Evolutionary conservation across 2,329 filamentous ascomycete genomes (phyloP).

Genomic region (Fusarium setosum): DNA sequence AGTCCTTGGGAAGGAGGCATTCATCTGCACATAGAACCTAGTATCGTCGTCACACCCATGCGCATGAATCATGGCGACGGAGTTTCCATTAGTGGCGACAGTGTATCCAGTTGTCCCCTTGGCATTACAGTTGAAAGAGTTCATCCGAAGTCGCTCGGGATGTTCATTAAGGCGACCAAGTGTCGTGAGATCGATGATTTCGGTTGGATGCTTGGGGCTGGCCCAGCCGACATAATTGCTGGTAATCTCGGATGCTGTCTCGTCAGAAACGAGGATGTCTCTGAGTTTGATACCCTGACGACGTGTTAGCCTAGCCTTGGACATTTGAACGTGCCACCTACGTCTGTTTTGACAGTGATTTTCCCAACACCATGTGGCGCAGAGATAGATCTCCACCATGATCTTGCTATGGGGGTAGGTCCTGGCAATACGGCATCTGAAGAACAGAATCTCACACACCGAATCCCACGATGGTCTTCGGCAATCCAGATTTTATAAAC

Average conservation of each 20-base stretch:
- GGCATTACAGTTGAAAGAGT: constrained; percentile 11
- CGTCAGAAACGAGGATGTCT: constrained; percentile 7
- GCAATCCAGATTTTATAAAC: constrained; percentile 22
- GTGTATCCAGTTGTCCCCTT: constrained; percentile 18
- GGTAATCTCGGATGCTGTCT: not conserved
- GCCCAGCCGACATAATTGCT: constrained; percentile 17
- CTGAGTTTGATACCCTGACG: constrained; percentile 16
- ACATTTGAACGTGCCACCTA: not conserved
- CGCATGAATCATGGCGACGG: constrained; percentile 5
- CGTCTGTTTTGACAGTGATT: constrained; percentile 11
- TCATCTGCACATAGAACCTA: constrained; percentile 16
- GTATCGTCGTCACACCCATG: constrained; percentile 1
- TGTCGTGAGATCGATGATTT: constrained; percentile 18
- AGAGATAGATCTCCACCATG: constrained; percentile 25
- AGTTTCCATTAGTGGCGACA: constrained; percentile 1
- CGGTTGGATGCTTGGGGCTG: constrained; percentile 7
- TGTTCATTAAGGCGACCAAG: not conserved
- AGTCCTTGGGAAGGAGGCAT: not conserved
- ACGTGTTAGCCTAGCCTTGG: not conserved
- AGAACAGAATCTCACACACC: constrained; percentile 5
- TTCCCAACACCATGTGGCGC: not conserved
- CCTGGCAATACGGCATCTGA: not conserved
- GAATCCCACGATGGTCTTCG: constrained; percentile 27
- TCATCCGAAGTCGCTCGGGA: constrained; percentile 13
- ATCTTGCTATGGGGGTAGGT: constrained; percentile 13